Percentiles rank a stretch among this genome's conserved stretches.
Conservation (phyloP, 2,329 filamentous ascomycete species). For the Talaromyces sp. region DNA sequence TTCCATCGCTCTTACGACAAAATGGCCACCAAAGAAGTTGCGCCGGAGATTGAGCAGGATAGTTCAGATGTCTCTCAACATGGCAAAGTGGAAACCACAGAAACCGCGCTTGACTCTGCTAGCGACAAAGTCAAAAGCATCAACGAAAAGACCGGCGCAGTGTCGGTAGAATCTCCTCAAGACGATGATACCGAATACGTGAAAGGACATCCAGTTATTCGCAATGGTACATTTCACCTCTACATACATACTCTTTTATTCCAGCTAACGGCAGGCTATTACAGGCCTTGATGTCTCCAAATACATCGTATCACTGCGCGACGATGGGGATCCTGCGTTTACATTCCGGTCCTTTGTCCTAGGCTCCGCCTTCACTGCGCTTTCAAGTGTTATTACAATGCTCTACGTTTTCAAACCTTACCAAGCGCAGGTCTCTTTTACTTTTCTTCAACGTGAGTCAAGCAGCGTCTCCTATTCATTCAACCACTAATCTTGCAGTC, state of each 20-base stretch:
- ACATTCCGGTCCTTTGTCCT: slow-evolving; percentile 24
- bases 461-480: not conserved
- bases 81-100: not conserved
- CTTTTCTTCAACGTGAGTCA: slow-evolving; percentile 23
- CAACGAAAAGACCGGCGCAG: slow-evolving; percentile 8
- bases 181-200: slow-evolving; percentile 19
- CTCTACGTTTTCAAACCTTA: slow-evolving; percentile 24
- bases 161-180: slow-evolving; percentile 3
- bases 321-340: slow-evolving; percentile 23
- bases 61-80: not conserved
- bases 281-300: slow-evolving; percentile 23
- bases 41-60: not conserved
- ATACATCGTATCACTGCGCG: slow-evolving; percentile 22
- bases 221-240: slow-evolving; percentile 18
- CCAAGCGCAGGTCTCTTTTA: slow-evolving; percentile 21
- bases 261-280: not conserved
- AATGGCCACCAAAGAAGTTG: not conserved
- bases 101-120: not conserved
- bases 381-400: slow-evolving; percentile 27
- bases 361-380: slow-evolving; percentile 22
- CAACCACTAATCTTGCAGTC: slow-evolving; percentile 13
- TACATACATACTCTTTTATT: not conserved
- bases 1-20: not conserved
- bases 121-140: not conserved
- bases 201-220: slow-evolving; percentile 23